Percentiles rank a stretch among this genome's conserved stretches.
Conservation (phyloP, 345 rosid species). For the Durio zibethinus region DNA sequence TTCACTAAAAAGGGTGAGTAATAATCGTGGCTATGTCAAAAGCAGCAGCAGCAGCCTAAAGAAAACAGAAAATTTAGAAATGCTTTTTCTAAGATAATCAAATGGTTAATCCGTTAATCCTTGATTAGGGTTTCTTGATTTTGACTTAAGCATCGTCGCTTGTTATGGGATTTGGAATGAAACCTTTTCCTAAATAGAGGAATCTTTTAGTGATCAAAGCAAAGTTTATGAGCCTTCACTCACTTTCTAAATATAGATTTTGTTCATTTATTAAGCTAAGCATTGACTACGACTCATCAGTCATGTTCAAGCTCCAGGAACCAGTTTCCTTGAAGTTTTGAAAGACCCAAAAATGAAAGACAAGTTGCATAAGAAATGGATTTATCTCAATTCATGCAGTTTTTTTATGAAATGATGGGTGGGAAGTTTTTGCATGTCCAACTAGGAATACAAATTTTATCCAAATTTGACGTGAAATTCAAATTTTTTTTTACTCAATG, state of each 20-base stretch:
- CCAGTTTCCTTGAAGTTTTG: neutral
- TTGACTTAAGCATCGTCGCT: neutral
- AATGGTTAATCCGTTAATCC: neutral
- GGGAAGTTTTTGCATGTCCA: neutral
- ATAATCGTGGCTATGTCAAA: neutral
- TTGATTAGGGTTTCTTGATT: neutral
- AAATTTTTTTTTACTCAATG: too few species aligned
- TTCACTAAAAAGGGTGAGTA: constrained; percentile 1
- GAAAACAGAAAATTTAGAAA: neutral
- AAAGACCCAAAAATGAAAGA: neutral
- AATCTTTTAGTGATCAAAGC: neutral
- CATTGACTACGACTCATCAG: neutral
- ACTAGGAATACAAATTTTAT: too few species aligned
- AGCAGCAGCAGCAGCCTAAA: neutral
- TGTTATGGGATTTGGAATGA: neutral
- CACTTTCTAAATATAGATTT: neutral
- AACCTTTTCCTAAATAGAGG: neutral
- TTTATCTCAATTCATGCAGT: neutral
- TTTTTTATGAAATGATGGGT: too few species aligned
- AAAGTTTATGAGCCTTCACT: neutral
- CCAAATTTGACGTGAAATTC: too few species aligned
- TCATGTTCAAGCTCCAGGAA: neutral
- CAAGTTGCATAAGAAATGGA: neutral
- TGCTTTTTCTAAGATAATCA: neutral
- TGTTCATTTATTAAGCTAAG: neutral